Percentiles rank a stretch among this genome's conserved stretches.
These are phyloP conservation scores for Kazachstania psychrophila DNA, from an alignment of 805 yeast species.

Conservation along the genomic window DNA sequence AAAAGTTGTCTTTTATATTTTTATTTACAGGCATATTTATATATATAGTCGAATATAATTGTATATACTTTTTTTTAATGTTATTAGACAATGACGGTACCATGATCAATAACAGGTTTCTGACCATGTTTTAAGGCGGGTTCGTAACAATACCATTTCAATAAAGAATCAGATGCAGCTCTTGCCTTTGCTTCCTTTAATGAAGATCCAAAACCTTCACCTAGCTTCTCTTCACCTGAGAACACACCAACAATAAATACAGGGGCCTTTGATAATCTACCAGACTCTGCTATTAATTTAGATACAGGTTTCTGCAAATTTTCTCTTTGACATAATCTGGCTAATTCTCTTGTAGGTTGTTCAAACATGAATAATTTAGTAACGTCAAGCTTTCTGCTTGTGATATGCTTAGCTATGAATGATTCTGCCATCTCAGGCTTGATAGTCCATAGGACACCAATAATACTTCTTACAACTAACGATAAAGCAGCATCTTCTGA, in stretches of 20 bases:
- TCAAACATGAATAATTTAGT: conserved; percentile 67
- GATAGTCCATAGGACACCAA: conserved; percentile 60
- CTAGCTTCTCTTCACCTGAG: conserved; percentile 70
- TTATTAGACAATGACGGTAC: conserved; percentile 37
- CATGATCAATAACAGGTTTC: conserved; percentile 45
- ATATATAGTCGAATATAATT: no score
- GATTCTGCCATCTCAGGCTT: conserved; percentile 50
- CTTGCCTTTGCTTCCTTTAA: conserved; percentile 85
- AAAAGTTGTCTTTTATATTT: not conserved
- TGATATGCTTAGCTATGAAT: conserved; percentile 65
- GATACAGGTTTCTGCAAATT: conserved; percentile 66
- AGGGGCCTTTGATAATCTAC: conserved; percentile 76
- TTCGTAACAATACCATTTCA: conserved; percentile 85
- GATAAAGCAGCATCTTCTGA: conserved; percentile 37
- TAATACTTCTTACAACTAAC: conserved; percentile 67
- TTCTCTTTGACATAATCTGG: conserved; percentile 67
- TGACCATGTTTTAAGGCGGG: conserved; percentile 48
- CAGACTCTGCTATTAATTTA: conserved; percentile 85
- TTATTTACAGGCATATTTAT: conserved; percentile 9
- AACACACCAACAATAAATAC: conserved; percentile 88
- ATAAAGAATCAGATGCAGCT: conserved; percentile 83
- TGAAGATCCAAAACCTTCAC: conserved; percentile 91
- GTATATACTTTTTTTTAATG: no score
- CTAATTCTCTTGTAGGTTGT: conserved; percentile 78
- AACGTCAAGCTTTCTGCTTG: conserved; percentile 75